Evolutionary conservation across 2,329 filamentous ascomycete genomes (phyloP).

Genomic region (Colletotrichum cordylinicola): DNA sequence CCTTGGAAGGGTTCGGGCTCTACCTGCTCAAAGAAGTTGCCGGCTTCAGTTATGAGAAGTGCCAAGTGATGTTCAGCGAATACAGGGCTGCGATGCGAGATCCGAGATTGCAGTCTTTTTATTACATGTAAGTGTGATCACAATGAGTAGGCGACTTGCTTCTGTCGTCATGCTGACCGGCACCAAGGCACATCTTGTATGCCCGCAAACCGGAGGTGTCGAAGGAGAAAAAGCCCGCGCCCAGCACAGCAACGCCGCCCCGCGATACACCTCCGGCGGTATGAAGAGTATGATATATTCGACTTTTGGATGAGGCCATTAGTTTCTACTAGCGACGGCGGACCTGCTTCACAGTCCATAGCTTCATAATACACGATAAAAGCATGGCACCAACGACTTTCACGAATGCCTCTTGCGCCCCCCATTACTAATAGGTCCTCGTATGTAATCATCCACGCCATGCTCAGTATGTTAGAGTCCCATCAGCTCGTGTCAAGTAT

Average conservation of each 20-base stretch:
- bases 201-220: not conserved
- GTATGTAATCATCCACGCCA: too few species aligned
- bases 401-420: too few species aligned
- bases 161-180: not conserved
- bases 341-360: too few species aligned
- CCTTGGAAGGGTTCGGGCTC: slow-evolving; percentile 31
- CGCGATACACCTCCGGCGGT: not conserved
- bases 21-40: slow-evolving; percentile 32
- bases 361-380: too few species aligned
- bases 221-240: not conserved
- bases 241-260: too few species aligned
- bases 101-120: not conserved
- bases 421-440: too few species aligned
- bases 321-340: too few species aligned
- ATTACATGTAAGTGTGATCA: not conserved
- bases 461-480: too few species aligned
- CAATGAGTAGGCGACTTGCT: not conserved
- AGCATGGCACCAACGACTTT: too few species aligned
- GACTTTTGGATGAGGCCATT: too few species aligned
- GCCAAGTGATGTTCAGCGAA: slow-evolving; percentile 25
- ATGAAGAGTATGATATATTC: too few species aligned
- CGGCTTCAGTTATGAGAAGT: slow-evolving; percentile 30
- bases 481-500: too few species aligned
- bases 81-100: slow-evolving; percentile 22
- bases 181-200: not conserved